These are phyloP conservation scores for Nicotiana noctiflora DNA, from an alignment of 257 asterid genomes.

Conservation along the genomic window DNA sequence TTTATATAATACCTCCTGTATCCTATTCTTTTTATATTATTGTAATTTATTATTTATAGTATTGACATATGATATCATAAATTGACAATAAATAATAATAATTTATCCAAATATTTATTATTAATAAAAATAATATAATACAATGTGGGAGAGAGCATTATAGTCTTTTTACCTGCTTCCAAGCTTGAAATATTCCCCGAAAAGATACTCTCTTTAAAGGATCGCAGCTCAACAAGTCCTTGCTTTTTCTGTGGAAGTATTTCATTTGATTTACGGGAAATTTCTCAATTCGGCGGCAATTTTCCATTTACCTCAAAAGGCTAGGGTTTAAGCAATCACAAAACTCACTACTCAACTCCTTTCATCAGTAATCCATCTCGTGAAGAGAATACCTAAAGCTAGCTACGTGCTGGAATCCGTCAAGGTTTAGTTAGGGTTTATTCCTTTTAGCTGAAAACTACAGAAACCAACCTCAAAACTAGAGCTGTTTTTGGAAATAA, in stretches of 20 bases:
- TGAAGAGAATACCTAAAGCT: slow-evolving; percentile 24
- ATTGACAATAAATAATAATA: too few relatives aligned
- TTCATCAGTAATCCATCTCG: neutral
- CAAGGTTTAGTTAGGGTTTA: slow-evolving; percentile 5
- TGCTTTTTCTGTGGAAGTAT: neutral
- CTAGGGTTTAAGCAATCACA: slow-evolving; percentile 43
- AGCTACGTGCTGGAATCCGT: slow-evolving; percentile 25
- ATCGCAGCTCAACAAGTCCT: neutral
- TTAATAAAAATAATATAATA: too few relatives aligned
- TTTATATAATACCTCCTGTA: too few relatives aligned
- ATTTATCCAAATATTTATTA: too few relatives aligned
- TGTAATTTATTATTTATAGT: too few relatives aligned
- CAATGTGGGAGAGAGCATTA: too few relatives aligned
- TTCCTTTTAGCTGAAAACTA: neutral
- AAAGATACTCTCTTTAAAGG: neutral
- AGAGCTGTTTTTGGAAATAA: too few relatives aligned
- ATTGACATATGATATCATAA: too few relatives aligned
- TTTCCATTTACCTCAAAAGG: neutral
- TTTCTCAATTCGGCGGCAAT: neutral
- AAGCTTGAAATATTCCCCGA: neutral
- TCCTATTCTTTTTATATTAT: too few relatives aligned
- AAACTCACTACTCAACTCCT: neutral
- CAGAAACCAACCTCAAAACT: neutral
- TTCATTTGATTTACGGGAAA: neutral
- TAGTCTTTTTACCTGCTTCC: neutral